phyloP scores from a whole-genome alignment of 2,329 filamentous ascomycete species.

The Colletotrichum plurivorum region DNA sequence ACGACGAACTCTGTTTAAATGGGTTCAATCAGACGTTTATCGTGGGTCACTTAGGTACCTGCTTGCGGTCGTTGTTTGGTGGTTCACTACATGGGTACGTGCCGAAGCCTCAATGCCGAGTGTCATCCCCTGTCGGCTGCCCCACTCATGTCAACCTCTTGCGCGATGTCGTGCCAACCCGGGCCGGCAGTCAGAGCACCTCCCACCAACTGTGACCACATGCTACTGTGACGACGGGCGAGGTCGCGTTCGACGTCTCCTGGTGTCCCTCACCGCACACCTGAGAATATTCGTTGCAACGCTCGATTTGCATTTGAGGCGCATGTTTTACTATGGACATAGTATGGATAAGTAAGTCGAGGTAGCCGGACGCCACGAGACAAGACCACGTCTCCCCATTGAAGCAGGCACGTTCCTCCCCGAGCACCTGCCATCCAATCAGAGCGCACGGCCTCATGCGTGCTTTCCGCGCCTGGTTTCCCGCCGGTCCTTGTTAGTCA shows the following conservation, averaged over 20 bases:
- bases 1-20: conserved; percentile 15
- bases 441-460: conserved; percentile 24
- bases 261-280: no score
- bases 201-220: not conserved
- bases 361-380: conserved; percentile 11
- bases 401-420: conserved; percentile 15
- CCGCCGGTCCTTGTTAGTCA: not conserved
- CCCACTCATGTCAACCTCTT: no score
- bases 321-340: conserved; percentile 3
- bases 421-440: conserved; percentile 35
- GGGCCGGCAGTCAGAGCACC: conserved; percentile 17
- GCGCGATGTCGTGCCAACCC: conserved; percentile 3
- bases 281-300: no score
- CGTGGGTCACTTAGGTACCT: not conserved
- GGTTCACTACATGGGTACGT: no score
- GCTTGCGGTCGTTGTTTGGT: no score
- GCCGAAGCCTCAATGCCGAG: no score
- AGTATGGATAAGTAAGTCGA: not conserved
- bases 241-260: not conserved
- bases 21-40: conserved; percentile 14
- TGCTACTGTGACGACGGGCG: conserved; percentile 10
- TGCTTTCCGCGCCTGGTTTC: not conserved
- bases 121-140: no score
- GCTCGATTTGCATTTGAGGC: not conserved
- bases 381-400: not conserved